phyloP scores from a whole-genome alignment of 1,139 yeast species.

The Kazachstania sp. region DNA sequence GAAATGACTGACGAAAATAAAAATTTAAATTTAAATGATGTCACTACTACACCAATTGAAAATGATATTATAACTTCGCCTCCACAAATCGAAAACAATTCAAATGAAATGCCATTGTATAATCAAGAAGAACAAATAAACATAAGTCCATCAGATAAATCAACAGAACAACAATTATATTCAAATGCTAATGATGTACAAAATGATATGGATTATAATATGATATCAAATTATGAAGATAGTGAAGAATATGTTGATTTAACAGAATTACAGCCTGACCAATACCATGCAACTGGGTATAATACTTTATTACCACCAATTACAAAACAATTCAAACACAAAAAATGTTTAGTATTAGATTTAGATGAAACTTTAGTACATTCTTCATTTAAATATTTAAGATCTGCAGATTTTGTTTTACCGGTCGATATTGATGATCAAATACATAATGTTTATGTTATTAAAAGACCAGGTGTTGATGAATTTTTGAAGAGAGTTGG shows the following conservation, averaged over 20 bases:
- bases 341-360: conserved; percentile 84
- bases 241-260: conserved; percentile 39
- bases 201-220: conserved; percentile 12
- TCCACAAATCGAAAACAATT: background rate
- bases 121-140: background rate
- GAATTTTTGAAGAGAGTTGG: conserved; percentile 81
- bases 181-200: conserved; percentile 2
- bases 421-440: conserved; percentile 88
- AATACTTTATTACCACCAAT: conserved; percentile 56
- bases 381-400: conserved; percentile 82
- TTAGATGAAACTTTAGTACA: conserved; percentile 95
- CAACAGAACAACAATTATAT: conserved; percentile 1
- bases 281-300: conserved; percentile 51
- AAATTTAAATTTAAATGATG: too few relatives aligned
- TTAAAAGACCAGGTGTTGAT: conserved; percentile 96
- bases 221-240: conserved; percentile 12
- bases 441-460: conserved; percentile 88
- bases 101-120: background rate
- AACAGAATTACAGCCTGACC: conserved; percentile 61
- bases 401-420: conserved; percentile 91
- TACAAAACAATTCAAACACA: conserved; percentile 36
- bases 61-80: background rate
- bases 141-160: background rate
- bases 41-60: background rate
- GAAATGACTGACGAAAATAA: conserved; percentile 3